Conservation (phyloP, 352 stramenopile genomes). For the Thraustochytrium sp. region DNA sequence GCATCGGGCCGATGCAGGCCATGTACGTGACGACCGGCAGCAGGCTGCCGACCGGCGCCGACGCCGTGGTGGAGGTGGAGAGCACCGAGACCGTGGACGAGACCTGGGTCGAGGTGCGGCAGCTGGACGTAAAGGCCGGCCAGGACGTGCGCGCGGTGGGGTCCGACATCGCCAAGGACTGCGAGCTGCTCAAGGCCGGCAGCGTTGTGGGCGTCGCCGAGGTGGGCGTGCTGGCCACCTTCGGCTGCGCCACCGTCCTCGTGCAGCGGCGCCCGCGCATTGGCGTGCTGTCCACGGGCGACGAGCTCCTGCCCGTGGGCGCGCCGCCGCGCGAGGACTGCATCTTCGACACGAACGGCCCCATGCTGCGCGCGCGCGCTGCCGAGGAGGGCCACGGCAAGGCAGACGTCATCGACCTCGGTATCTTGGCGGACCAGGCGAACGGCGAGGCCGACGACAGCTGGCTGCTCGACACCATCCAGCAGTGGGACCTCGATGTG, state of each 20-base stretch:
- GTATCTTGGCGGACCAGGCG: slow-evolving; percentile 67
- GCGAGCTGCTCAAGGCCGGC: slow-evolving; percentile 67
- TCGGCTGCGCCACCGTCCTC: slow-evolving; percentile 66
- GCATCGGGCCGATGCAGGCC: slow-evolving; percentile 58
- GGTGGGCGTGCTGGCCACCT: slow-evolving; percentile 82
- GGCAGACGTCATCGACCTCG: slow-evolving; percentile 54
- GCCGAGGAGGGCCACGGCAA: slow-evolving; percentile 47
- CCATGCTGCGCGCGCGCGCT: slow-evolving; percentile 75
- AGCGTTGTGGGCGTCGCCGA: slow-evolving; percentile 72
- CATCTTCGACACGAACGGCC: slow-evolving; percentile 90
- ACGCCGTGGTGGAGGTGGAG: slow-evolving; percentile 90
- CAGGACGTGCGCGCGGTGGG: slow-evolving; percentile 73
- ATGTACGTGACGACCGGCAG: slow-evolving; percentile 91
- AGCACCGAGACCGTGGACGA: slow-evolving; percentile 59
- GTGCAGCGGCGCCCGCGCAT: slow-evolving; percentile 68
- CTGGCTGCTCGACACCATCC: neutral
- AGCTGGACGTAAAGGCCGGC: slow-evolving; percentile 46
- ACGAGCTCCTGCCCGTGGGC: slow-evolving; percentile 77
- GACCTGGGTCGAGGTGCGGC: slow-evolving; percentile 1
- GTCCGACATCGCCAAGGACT: slow-evolving; percentile 74
- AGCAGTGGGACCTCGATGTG: slow-evolving; percentile 1
- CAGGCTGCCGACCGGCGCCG: slow-evolving; percentile 72
- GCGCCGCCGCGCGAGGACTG: slow-evolving; percentile 55
- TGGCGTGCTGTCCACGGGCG: slow-evolving; percentile 88
- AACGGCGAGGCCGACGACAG: slow-evolving; percentile 53